Base-by-base conservation (phyloP, 148 eudicot species). In the Persicaria maculosa region DNA sequence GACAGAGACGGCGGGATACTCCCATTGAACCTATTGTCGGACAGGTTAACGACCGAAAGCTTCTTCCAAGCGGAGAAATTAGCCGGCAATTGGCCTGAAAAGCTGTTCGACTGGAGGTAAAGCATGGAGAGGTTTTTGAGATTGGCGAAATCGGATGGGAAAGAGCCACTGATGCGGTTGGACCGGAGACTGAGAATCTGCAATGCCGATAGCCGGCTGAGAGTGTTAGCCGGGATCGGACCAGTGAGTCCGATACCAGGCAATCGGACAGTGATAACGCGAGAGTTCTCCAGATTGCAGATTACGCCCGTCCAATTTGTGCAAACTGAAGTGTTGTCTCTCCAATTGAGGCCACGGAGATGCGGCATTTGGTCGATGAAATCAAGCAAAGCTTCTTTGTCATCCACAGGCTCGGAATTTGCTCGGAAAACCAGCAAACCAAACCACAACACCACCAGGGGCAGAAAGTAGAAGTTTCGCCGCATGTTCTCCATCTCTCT, bases 331-430 rank as follows among this genome's bases (percentile, higher is more conserved):
- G 64, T 20, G 40, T 70, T 46, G 44, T 65, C 48, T 31, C 75
- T 74, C 84, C 84, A 82, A 20, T 79, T 58, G 40, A 73, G 54
- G 16, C 47, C 10, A 25, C 71, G 72, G 9, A 77, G 74, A 72
- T 80, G 88, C 40, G 55, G 53, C 20, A 78, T 67, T 19, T 72
- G 77, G 17, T 62, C 3, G 46, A 76, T 17, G 73, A 85, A 85
- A 76, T 85, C 84, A 44, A 85, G 85, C 72, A 85, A 73, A 2
- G 82, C 80, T 61, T 68, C 59, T 69, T 83, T 85, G 50, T 85
- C 92, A 64, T 81, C 83, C 19, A 68, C 45, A 1, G 89, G 86
- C 36, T 88, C 91, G 5, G 79, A 12, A 16, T 45, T 80, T 53
- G 71, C 80, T 50, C 74, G 75, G 11, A 68, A 52, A 4, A 16